Evolutionary conservation across 139 green algal genomes (phyloP), one percentile per base, ranked within the genome.

Genomic region (Zygnema circumcarinatum): DNA sequence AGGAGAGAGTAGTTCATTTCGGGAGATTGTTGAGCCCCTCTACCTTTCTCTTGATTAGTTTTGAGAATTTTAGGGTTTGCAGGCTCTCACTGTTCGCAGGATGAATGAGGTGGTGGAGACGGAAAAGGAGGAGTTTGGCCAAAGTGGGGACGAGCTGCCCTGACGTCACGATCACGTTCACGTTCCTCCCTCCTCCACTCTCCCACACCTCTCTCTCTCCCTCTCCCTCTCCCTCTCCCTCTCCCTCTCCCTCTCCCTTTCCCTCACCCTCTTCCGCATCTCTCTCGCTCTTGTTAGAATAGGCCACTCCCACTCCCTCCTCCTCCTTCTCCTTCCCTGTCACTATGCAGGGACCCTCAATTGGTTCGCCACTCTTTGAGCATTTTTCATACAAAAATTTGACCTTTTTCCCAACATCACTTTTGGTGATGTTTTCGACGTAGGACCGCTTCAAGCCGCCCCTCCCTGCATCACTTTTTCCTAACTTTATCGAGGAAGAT

Each of bases 81-180:
- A n/a, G n/a, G n/a, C n/a, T n/a, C 82, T 54, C n/a, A 88, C 82
- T 52, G 2, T 88, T 88, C 32, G 38, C 38, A 36, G 67, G 67
- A n/a, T 84, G 25, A 33, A 88, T 88, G 22, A 56, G 67, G 2
- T 42, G 3, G 38, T 88, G 32, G 33, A 88, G 82, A 21, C 68
- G 2, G 67, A 88, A 88, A 32, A 88, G 82, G 32, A 88, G 1
- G 62, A 73, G 76, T 42, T 88, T 88, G 67, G 67, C 68, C 38
- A 88, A 74, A 0, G 82, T 88, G 3, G 82, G 82, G 21, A 84
- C 67, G 35, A 88, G 67, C 68, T 88, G 82, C 33, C 82, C 82
- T 1, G 67, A 88, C 72, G 82, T 76, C 21, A 88, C 82, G 0
- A 88, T 0, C 67, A 82, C 82, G 32, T 86, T 81, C 20, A 86